Conservation (phyloP, 805 yeast species). For the Tetrapisispora namnaoensis region DNA sequence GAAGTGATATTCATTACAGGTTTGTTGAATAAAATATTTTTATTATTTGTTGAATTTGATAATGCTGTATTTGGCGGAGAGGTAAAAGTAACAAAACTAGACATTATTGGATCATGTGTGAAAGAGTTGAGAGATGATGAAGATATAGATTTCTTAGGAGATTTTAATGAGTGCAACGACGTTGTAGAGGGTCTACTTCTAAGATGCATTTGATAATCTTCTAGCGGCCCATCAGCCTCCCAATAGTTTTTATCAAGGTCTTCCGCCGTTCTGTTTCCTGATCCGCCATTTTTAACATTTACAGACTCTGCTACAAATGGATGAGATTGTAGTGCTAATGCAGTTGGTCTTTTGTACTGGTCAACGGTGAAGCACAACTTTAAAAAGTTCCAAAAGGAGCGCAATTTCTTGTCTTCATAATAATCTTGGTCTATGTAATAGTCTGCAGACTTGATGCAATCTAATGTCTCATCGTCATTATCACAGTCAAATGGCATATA, state of each 20-base stretch:
- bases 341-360: constrained; percentile 37
- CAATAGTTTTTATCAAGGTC: not conserved
- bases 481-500: constrained; percentile 75
- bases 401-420: constrained; percentile 38
- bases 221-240: not conserved
- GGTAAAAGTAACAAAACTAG: constrained; percentile 19
- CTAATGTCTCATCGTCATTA: constrained; percentile 53
- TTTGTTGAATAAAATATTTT: not conserved
- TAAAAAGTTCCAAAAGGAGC: constrained; percentile 51
- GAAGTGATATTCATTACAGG: not conserved
- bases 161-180: constrained; percentile 12
- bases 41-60: not conserved
- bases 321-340: constrained; percentile 37
- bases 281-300: not conserved
- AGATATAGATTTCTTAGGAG: constrained; percentile 17
- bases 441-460: constrained; percentile 47
- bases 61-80: constrained; percentile 15
- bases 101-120: not conserved
- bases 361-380: constrained; percentile 41
- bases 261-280: not conserved
- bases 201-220: not conserved
- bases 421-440: constrained; percentile 52
- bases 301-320: constrained; percentile 25
- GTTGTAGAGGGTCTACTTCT: constrained; percentile 1
- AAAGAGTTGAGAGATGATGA: constrained; percentile 4